Evolutionary conservation across 164 flowering plant species (phyloP).

Genomic region (Vitis amurensis): DNA sequence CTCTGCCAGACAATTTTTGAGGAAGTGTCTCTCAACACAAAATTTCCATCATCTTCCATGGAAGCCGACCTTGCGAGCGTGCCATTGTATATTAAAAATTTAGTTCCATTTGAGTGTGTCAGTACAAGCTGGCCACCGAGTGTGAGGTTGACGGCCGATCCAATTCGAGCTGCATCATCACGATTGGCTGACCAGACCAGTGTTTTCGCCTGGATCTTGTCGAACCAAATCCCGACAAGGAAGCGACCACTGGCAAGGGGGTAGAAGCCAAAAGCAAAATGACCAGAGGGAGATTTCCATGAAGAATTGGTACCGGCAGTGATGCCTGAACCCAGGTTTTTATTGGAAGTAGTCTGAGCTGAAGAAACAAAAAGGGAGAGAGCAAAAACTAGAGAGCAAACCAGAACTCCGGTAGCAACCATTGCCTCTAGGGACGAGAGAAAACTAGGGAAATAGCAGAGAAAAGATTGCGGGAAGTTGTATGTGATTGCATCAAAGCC

Average conservation of each 20-base stretch:
- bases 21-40: conserved; percentile 8
- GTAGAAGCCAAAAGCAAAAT: conserved; percentile 39
- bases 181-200: conserved; percentile 39
- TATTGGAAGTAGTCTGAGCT: conserved; percentile 7
- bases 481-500: too few relatives aligned
- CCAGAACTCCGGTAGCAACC: background rate
- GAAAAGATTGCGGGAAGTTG: too few relatives aligned
- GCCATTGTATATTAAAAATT: conserved; percentile 6
- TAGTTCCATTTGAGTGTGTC: conserved; percentile 14
- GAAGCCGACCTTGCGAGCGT: conserved; percentile 5
- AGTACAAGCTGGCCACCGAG: conserved; percentile 17
- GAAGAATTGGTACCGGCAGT: conserved; percentile 17
- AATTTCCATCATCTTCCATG: conserved; percentile 19
- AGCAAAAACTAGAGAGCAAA: background rate
- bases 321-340: conserved; percentile 13
- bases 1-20: conserved; percentile 19
- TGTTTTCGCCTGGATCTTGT: conserved; percentile 23
- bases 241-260: conserved; percentile 6
- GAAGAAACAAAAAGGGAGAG: background rate
- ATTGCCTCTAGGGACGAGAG: background rate
- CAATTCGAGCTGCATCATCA: conserved; percentile 17
- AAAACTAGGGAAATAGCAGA: background rate
- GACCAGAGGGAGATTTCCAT: conserved; percentile 30
- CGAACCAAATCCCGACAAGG: conserved; percentile 36
- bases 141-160: conserved; percentile 15